These are phyloP conservation scores for Boletus barrowsii DNA, from an alignment of 768 basidiomycete genomes.

Conservation along the genomic window DNA sequence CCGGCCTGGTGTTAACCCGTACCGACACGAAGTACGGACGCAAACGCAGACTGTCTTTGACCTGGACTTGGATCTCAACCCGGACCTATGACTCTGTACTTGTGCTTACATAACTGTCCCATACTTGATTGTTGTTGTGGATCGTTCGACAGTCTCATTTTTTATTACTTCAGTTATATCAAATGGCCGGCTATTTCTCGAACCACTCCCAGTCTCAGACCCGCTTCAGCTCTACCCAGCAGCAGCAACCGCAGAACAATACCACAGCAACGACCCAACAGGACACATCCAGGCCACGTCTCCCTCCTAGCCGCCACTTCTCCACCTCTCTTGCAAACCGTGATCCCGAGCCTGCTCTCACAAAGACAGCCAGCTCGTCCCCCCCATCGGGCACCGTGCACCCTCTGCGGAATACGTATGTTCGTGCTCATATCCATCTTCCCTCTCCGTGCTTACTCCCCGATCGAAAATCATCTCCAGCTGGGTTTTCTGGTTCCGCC, in stretches of 20 bases:
- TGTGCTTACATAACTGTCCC: slow-evolving; percentile 24
- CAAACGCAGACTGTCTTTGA: slow-evolving; percentile 67
- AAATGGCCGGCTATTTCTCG: slow-evolving; percentile 76
- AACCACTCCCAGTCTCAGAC: slow-evolving; percentile 70
- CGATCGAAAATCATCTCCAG: slow-evolving; percentile 38
- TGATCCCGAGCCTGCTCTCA: slow-evolving; percentile 33
- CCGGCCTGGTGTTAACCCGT: slow-evolving; percentile 58
- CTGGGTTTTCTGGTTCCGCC: slow-evolving; percentile 91
- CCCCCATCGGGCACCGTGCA: slow-evolving; percentile 46
- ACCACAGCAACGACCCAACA: slow-evolving; percentile 3
- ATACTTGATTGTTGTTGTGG: background rate
- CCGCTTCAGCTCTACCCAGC: slow-evolving; percentile 57
- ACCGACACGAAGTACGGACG: slow-evolving; percentile 64
- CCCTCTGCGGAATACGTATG: slow-evolving; percentile 86
- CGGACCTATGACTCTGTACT: slow-evolving; percentile 52
- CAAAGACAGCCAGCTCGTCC: slow-evolving; percentile 34
- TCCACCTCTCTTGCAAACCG: slow-evolving; percentile 54
- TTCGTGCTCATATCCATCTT: slow-evolving; percentile 35
- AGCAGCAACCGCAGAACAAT: slow-evolving; percentile 24
- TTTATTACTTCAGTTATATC: slow-evolving; percentile 31
- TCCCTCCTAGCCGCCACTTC: slow-evolving; percentile 69
- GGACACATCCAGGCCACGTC: slow-evolving; percentile 40
- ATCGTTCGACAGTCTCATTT: background rate
- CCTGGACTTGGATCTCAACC: slow-evolving; percentile 81
- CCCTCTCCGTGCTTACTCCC: slow-evolving; percentile 14